Conservation (phyloP, 306 rosid genomes). For the Dicorynia guianensis region DNA sequence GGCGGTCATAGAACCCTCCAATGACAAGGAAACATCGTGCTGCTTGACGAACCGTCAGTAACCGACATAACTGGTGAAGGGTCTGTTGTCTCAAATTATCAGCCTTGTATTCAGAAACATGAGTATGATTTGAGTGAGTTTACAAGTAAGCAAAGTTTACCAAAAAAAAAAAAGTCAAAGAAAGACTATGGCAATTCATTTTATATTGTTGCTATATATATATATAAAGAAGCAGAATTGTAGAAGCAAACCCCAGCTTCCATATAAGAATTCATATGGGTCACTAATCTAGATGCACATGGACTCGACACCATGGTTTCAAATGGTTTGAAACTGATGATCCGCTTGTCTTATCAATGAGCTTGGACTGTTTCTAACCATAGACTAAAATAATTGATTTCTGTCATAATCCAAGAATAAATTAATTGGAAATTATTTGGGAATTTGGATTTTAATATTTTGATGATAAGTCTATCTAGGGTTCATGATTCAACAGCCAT, state of each 20-base stretch:
- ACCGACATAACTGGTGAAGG: constrained; percentile 76
- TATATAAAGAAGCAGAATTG: neutral
- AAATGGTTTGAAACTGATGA: constrained; percentile 38
- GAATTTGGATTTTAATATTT: constrained; percentile 20
- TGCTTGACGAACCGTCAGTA: constrained; percentile 82
- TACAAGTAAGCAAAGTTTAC: neutral
- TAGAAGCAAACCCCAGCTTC: constrained; percentile 23
- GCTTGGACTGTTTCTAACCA: constrained; percentile 44
- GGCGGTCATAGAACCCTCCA: constrained; percentile 79
- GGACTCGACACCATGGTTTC: neutral
- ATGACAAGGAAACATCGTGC: constrained; percentile 77
- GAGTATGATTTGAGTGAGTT: neutral
- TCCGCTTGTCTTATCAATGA: constrained; percentile 30
- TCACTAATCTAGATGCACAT: constrained; percentile 30
- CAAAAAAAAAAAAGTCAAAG: neutral
- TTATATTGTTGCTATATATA: neutral
- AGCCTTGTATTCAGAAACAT: constrained; percentile 58
- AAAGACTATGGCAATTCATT: neutral
- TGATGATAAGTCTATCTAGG: constrained; percentile 42
- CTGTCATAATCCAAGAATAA: neutral
- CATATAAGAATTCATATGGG: constrained; percentile 18
- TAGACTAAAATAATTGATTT: constrained; percentile 4
- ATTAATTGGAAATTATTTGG: constrained; percentile 11
- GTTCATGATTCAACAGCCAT: constrained; percentile 53
- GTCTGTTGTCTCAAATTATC: constrained; percentile 94